Percentiles rank a stretch among this genome's conserved stretches.
These are phyloP conservation scores for Suillus cothurnatus DNA, from an alignment of 768 basidiomycete species.

Conservation along the genomic window DNA sequence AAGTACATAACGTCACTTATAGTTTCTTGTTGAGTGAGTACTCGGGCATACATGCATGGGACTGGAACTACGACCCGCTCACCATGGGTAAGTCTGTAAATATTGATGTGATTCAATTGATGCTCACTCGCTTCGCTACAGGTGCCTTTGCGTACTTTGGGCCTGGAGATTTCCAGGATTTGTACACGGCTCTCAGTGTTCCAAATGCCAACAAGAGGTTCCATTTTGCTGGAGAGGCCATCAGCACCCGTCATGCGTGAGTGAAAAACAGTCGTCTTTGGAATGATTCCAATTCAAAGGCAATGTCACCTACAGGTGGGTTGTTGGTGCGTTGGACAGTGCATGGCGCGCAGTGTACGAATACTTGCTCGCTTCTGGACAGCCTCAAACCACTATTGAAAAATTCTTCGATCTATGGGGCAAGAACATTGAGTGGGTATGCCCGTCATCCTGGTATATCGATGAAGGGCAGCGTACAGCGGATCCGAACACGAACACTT, in stretches of 20 bases:
- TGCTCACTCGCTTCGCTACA: slow-evolving; percentile 12
- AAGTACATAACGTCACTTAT: slow-evolving; percentile 23
- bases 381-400: slow-evolving; percentile 6
- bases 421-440: slow-evolving; percentile 31
- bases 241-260: slow-evolving; percentile 39
- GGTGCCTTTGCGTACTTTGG: slow-evolving; percentile 45
- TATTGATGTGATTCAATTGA: not conserved
- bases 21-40: slow-evolving; percentile 21
- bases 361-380: slow-evolving; percentile 20
- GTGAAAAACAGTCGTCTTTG: not conserved
- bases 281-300: not conserved
- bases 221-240: slow-evolving; percentile 40
- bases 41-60: slow-evolving; percentile 30
- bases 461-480: not conserved
- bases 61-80: slow-evolving; percentile 36
- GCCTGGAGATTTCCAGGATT: slow-evolving; percentile 38
- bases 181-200: slow-evolving; percentile 33
- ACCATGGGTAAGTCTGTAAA: slow-evolving; percentile 35
- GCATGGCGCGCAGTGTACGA: slow-evolving; percentile 37
- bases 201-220: slow-evolving; percentile 35
- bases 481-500: not conserved
- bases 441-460: not conserved
- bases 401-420: slow-evolving; percentile 34
- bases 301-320: slow-evolving; percentile 32
- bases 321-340: slow-evolving; percentile 42